Evolutionary conservation across 148 eudicot genomes (phyloP).

Genomic region (Rhododendron ferrugineum): DNA sequence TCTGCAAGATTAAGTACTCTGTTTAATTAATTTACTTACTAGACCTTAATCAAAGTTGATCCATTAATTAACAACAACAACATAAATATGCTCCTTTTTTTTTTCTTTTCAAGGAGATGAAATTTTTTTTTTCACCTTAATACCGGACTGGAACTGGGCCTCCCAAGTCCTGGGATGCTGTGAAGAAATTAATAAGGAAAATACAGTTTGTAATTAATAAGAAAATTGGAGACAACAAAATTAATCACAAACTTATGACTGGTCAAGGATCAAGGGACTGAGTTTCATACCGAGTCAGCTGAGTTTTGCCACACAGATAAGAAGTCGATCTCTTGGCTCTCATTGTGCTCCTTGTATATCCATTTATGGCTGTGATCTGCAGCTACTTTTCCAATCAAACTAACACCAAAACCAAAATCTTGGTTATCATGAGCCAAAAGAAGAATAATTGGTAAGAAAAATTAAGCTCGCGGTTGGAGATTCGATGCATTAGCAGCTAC

Average conservation of each 20-base stretch:
- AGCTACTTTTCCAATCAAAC: conserved; percentile 94
- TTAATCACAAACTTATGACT: neutral
- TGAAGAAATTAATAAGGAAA: neutral
- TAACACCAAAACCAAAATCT: conserved; percentile 19
- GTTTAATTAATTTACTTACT: neutral
- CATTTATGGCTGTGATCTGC: conserved; percentile 96
- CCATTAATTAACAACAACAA: too few relatives aligned
- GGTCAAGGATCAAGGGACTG: neutral
- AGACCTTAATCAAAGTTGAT: neutral
- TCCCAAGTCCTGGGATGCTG: conserved; percentile 99
- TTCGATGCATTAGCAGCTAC: neutral
- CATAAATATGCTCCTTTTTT: neutral
- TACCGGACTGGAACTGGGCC: conserved; percentile 97
- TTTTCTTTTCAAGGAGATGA: neutral
- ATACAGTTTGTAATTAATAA: neutral
- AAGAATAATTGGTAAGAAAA: neutral
- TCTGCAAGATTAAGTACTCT: conserved; percentile 45
- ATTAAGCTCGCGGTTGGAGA: neutral
- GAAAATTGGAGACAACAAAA: neutral
- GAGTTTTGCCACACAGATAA: conserved; percentile 94
- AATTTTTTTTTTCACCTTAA: conserved; percentile 44
- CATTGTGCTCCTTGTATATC: conserved; percentile 83
- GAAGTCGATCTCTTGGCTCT: conserved; percentile 80
- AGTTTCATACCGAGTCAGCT: conserved; percentile 65
- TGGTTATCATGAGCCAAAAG: neutral